Evolutionary conservation across 257 asterid genomes (phyloP).

Genomic region (Eustoma russellianum): DNA sequence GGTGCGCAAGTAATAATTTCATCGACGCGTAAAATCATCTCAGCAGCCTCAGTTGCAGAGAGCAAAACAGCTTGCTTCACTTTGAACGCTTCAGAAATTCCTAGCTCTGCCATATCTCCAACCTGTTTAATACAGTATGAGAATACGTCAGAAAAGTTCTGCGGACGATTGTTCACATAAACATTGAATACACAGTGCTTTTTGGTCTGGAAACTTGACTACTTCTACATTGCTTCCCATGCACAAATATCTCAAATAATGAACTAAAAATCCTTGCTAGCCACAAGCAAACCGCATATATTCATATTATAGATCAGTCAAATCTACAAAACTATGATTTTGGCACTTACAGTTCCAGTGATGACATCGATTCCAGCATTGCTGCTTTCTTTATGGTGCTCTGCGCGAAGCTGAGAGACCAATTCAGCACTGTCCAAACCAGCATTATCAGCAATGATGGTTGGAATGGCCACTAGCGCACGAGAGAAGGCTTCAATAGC

Average conservation of each 20-base stretch:
- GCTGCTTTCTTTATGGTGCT: slow-evolving; percentile 74
- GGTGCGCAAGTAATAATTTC: slow-evolving; percentile 88
- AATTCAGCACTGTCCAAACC: slow-evolving; percentile 85
- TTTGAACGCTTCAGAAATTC: slow-evolving; percentile 80
- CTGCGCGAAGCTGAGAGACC: slow-evolving; percentile 86
- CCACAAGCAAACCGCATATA: too few relatives aligned
- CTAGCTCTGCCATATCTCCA: slow-evolving; percentile 69
- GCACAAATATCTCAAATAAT: too few relatives aligned
- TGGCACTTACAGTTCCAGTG: slow-evolving; percentile 65
- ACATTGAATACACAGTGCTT: too few relatives aligned
- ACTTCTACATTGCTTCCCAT: too few relatives aligned
- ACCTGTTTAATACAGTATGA: slow-evolving; percentile 34
- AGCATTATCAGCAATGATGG: slow-evolving; percentile 86
- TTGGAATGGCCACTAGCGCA: slow-evolving; percentile 79
- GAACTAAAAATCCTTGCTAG: too few relatives aligned
- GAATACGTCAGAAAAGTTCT: background rate
- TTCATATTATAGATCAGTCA: too few relatives aligned
- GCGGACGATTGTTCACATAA: background rate
- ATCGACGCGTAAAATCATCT: slow-evolving; percentile 79
- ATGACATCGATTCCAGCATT: slow-evolving; percentile 80
- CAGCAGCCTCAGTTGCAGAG: slow-evolving; percentile 93
- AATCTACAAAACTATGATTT: too few relatives aligned
- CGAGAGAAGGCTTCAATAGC: slow-evolving; percentile 94
- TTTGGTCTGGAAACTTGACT: too few relatives aligned
- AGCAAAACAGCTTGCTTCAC: slow-evolving; percentile 79